These are phyloP conservation scores for Claviceps digitariae DNA, from an alignment of 2,329 filamentous ascomycete genomes.

Conservation along the genomic window DNA sequence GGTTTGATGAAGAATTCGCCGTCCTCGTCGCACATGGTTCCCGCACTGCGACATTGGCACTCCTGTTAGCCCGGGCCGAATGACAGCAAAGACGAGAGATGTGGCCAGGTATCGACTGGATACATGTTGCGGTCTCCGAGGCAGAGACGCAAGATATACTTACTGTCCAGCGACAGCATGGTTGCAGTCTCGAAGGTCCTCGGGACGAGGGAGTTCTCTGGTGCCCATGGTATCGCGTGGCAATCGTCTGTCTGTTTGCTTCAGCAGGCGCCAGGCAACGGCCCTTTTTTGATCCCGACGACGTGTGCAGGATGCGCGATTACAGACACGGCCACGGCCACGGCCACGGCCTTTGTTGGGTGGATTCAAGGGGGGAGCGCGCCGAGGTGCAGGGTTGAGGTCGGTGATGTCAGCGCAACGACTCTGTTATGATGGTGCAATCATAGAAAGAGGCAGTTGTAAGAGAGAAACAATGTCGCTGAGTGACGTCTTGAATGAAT, in stretches of 20 bases:
- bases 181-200: conserved; percentile 54
- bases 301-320: neutral
- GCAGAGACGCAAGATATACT: conserved; percentile 23
- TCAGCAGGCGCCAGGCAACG: neutral
- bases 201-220: conserved; percentile 37
- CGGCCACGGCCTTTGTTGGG: neutral
- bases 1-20: conserved; percentile 90
- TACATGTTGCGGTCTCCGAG: too few species aligned
- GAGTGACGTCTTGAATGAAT: neutral
- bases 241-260: neutral
- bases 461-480: neutral
- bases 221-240: conserved; percentile 11
- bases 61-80: neutral
- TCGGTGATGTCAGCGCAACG: neutral
- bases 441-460: neutral
- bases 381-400: neutral
- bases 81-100: neutral
- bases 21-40: conserved; percentile 70
- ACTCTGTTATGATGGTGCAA: neutral
- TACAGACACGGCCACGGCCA: neutral
- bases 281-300: neutral
- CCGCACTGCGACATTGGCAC: conserved; percentile 47
- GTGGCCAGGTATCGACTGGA: neutral
- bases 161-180: conserved; percentile 77
- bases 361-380: neutral